Percentiles rank a stretch among this genome's conserved stretches.
These are phyloP conservation scores for Lasiosphaeria miniovina DNA, from an alignment of 495 filamentous ascomycete species.

Conservation along the genomic window DNA sequence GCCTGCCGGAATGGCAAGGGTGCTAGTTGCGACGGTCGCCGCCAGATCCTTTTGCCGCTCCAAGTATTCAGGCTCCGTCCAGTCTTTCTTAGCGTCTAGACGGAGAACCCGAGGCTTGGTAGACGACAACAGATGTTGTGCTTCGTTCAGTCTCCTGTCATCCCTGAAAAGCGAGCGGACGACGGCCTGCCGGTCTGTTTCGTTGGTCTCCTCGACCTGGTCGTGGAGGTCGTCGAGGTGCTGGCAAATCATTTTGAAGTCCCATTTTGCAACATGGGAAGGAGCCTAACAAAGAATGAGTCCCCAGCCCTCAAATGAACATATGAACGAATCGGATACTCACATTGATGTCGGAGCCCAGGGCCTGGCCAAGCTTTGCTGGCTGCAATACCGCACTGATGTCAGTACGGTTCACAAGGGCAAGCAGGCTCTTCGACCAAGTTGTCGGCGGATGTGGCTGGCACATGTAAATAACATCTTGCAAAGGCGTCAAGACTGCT, in stretches of 20 bases:
- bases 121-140: slow-evolving; percentile 72
- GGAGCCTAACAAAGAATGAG: slow-evolving; percentile 41
- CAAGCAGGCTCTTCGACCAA: slow-evolving; percentile 68
- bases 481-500: slow-evolving; percentile 70
- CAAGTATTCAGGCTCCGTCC: slow-evolving; percentile 81
- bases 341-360: slow-evolving; percentile 35
- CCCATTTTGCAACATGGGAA: slow-evolving; percentile 65
- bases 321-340: slow-evolving; percentile 7
- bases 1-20: slow-evolving; percentile 80
- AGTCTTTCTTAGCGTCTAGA: slow-evolving; percentile 69
- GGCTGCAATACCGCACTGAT: slow-evolving; percentile 63
- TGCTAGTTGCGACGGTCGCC: slow-evolving; percentile 78
- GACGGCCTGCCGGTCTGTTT: slow-evolving; percentile 75
- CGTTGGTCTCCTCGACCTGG: slow-evolving; percentile 46
- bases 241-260: slow-evolving; percentile 63
- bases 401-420: slow-evolving; percentile 80
- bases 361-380: slow-evolving; percentile 37
- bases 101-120: slow-evolving; percentile 71
- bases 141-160: slow-evolving; percentile 83
- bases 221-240: slow-evolving; percentile 40
- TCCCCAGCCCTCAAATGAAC: slow-evolving; percentile 3
- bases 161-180: slow-evolving; percentile 85
- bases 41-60: slow-evolving; percentile 91
- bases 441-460: slow-evolving; percentile 74
- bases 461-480: slow-evolving; percentile 78